Evolutionary conservation across 768 basidiomycete genomes (phyloP).

Genomic region (Crepidotus variabilis): DNA sequence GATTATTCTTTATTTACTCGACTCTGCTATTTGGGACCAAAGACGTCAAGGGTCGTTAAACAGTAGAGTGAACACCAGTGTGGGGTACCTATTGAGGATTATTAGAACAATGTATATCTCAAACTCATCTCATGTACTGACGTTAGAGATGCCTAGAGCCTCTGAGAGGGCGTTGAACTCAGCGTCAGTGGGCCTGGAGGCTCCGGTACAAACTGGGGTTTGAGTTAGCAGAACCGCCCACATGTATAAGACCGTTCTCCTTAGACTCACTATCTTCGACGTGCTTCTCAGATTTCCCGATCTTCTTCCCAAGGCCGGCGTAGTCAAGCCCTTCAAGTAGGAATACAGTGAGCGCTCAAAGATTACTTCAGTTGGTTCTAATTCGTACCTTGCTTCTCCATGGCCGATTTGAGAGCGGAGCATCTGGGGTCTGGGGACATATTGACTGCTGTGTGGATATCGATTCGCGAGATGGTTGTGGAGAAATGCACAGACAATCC

Average conservation of each 20-base stretch:
- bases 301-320: slow-evolving; percentile 40
- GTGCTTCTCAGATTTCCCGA: slow-evolving; percentile 40
- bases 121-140: neutral
- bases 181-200: slow-evolving; percentile 31
- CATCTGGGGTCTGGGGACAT: slow-evolving; percentile 58
- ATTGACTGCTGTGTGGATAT: slow-evolving; percentile 9
- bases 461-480: neutral
- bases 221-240: neutral
- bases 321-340: slow-evolving; percentile 43
- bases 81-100: slow-evolving; percentile 21
- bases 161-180: slow-evolving; percentile 50
- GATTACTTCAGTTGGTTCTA: neutral
- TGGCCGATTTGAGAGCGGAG: slow-evolving; percentile 51
- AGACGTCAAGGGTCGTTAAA: slow-evolving; percentile 1
- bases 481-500: neutral
- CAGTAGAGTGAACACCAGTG: slow-evolving; percentile 24
- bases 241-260: neutral
- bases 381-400: slow-evolving; percentile 42
- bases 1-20: no score
- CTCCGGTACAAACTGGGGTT: slow-evolving; percentile 45
- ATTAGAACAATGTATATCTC: neutral
- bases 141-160: slow-evolving; percentile 32
- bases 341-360: neutral
- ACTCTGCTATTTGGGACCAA: no score
- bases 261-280: slow-evolving; percentile 47